Conservation (phyloP, 371 early-diverging fungal species). For the Blyttiomyces sp. region DNA sequence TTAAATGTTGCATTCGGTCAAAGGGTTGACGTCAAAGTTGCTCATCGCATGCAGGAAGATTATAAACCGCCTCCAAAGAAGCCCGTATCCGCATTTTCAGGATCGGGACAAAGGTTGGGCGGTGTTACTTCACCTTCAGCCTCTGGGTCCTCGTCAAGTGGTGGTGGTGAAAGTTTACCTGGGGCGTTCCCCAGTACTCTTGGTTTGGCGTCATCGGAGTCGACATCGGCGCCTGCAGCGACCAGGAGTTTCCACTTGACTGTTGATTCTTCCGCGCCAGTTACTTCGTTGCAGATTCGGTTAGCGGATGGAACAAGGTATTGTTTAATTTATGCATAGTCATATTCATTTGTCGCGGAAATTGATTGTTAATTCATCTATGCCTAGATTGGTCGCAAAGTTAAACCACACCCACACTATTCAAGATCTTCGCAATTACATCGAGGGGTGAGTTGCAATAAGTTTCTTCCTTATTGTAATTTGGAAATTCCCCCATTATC, state of each 20-base stretch:
- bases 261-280: slow-evolving; percentile 73
- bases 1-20: slow-evolving; percentile 90
- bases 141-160: slow-evolving; percentile 1
- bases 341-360: neutral
- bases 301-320: slow-evolving; percentile 81
- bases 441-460: slow-evolving; percentile 64
- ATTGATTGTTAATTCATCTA: neutral
- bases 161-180: slow-evolving; percentile 4
- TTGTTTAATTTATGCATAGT: neutral
- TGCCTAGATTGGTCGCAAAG: slow-evolving; percentile 77
- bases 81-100: slow-evolving; percentile 61
- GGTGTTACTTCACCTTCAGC: slow-evolving; percentile 34
- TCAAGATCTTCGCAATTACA: slow-evolving; percentile 72
- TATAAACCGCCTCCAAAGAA: slow-evolving; percentile 75
- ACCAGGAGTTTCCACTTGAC: slow-evolving; percentile 34
- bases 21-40: slow-evolving; percentile 85
- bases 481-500: neutral
- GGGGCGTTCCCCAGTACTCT: slow-evolving; percentile 38
- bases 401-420: slow-evolving; percentile 90
- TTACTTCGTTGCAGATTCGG: slow-evolving; percentile 85
- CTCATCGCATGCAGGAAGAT: slow-evolving; percentile 78
- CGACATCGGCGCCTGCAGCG: slow-evolving; percentile 28
- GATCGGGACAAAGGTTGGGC: slow-evolving; percentile 79
- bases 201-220: slow-evolving; percentile 14
- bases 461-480: neutral